Base-by-base conservation (phyloP, 2,329 filamentous ascomycete species). In the Alternaria sp. region DNA sequence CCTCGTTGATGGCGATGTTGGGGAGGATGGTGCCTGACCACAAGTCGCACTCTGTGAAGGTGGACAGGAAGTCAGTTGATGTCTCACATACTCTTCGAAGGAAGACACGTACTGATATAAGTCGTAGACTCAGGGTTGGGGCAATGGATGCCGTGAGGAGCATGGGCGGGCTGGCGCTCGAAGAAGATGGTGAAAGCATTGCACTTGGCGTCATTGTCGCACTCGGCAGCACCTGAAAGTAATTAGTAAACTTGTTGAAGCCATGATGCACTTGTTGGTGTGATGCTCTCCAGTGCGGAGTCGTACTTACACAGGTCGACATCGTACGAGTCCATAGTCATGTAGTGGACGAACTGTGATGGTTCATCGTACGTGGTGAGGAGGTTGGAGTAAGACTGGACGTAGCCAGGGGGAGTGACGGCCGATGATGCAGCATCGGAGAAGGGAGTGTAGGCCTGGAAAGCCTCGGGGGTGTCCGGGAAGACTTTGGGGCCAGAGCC, bases 1-100 rank as follows among this genome's bases (percentile, higher is more conserved):
- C 76, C 6, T 62, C 54, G 58, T 78, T 78, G 43, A 66, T 64
- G 20, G 72, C 71, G 18, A 70, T 71, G 5, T 54, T 56, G 12
- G 59, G 20, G 30, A 44, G 64, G 25, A 78, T 70, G 9, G 67
- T 66, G 50, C 64, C 56, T 18, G 53, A 55, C 63, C 71, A 70
- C 50, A 75, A 67, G 8, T 71, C 70, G 51, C 77, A 78, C 58
- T 76, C 47, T 51, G 26, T 50, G 26, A 10, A 51, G 30, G 25
- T 26, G 12, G 18, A 51, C 2, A 10, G 6, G 15, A 8, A 21
- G 26, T 51, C 4, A 51, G 47, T 21, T 10, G 2, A 51, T 33
- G n/a, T 51, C 6, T 51, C 26, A 51, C 26, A 15, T 33, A 5
- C 2, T 30, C 12, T 51, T 14, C 26, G 9, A 14, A 50, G 11